Conservation (phyloP, 768 basidiomycete genomes). For the Megacollybia marginata region DNA sequence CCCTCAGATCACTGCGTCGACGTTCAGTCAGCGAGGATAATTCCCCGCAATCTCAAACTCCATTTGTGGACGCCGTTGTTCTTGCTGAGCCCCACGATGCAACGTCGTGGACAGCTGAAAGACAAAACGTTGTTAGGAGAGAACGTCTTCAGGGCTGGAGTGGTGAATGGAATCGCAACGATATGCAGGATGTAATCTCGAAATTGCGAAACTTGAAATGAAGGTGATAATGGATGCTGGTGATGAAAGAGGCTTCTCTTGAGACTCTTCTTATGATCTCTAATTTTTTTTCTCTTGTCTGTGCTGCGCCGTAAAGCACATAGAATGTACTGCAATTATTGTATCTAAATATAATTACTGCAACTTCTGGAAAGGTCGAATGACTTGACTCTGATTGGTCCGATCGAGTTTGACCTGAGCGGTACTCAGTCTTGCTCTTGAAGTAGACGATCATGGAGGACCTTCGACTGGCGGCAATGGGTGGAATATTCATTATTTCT, state of each 20-base stretch:
- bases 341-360: not conserved
- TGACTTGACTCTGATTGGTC: not conserved
- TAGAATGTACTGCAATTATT: not conserved
- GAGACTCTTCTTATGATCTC: no score
- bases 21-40: not conserved
- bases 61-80: not conserved
- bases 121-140: not conserved
- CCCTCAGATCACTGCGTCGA: not conserved
- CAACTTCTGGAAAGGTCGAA: not conserved
- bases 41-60: not conserved
- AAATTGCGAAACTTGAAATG: not conserved
- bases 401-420: not conserved
- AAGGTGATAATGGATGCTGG: not conserved
- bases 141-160: not conserved
- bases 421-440: not conserved
- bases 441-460: not conserved
- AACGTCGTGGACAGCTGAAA: not conserved
- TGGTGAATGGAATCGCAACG: not conserved
- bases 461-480: conserved; percentile 4
- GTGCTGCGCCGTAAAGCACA: no score
- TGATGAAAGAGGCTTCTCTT: not conserved
- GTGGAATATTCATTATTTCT: conserved; percentile 51
- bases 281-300: no score
- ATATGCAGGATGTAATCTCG: not conserved
- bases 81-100: no score